Conservation (phyloP, 352 stramenopile species). For the Phytophthora hybrid region DNA sequence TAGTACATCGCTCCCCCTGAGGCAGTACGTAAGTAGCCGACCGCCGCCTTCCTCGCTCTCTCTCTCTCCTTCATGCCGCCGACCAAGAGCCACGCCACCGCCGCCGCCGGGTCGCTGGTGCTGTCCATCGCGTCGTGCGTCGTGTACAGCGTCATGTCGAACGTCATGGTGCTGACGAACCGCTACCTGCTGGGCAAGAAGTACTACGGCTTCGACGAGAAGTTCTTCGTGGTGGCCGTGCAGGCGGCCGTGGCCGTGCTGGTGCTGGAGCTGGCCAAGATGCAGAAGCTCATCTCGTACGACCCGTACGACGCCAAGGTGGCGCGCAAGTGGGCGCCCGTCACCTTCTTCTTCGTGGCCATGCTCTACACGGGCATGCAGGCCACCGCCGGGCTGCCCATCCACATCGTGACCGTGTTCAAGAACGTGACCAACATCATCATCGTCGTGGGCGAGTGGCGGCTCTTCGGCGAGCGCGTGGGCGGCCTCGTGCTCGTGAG, state of each 20-base stretch:
- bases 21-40: conserved; percentile 14
- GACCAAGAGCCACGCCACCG: conserved; percentile 46
- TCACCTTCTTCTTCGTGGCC: conserved; percentile 98
- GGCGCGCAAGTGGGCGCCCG: conserved; percentile 95
- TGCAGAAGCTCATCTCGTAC: conserved; percentile 93
- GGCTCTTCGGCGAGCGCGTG: conserved; percentile 94
- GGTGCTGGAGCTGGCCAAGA: conserved; percentile 93
- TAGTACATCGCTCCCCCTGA: conserved; percentile 8
- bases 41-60: not conserved
- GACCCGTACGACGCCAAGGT: conserved; percentile 92
- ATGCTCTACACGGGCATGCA: conserved; percentile 99
- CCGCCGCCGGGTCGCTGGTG: conserved; percentile 60
- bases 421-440: conserved; percentile 99
- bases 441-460: conserved; percentile 96
- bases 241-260: conserved; percentile 95
- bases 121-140: conserved; percentile 82
- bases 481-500: conserved; percentile 92
- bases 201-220: conserved; percentile 89
- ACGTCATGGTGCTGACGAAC: conserved; percentile 90
- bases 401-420: conserved; percentile 99
- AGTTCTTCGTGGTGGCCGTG: conserved; percentile 94
- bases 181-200: conserved; percentile 87
- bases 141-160: conserved; percentile 89
- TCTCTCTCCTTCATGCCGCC: conserved; percentile 20
- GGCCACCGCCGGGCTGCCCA: conserved; percentile 91